Evolutionary conservation across 805 yeast genomes (phyloP), one percentile per base, ranked within the genome.

Genomic region (Schizosaccharomyces octosporus): DNA sequence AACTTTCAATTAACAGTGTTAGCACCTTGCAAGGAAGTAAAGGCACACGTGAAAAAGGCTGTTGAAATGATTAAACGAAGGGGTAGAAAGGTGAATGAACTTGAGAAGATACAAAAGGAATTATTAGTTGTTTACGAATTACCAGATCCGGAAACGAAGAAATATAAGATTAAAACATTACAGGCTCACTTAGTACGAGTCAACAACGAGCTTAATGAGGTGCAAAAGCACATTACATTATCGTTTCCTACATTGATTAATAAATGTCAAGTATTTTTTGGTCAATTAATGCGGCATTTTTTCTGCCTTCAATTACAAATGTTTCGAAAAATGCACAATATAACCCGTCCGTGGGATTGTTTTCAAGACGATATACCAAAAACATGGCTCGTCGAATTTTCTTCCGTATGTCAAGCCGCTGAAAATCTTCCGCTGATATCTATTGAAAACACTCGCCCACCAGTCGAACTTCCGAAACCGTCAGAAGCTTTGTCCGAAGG

Each of bases 1-100:
- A 21, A 21, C 27, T 51, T 51, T 13, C 36, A 51, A 19, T 5
- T 24, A 17, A 51, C 19, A 1, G 36, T 51, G 5, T 11, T 51
- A 24, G 57, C 57, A 19, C 57, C 57, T 29, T 51, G 57, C 57
- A 51, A 51, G 36, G 57, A 51, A 29, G 57, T 51, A 21, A 51
- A 51, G 32, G 36, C 19, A 4, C 27, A 51, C 15, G 36, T 51
- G 32, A 51, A 51, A 13, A 51, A 51, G 57, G 57, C 57, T 9
- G 57, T 24, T 51, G 57, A 51, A 24, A 5, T 51, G 36, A 29
- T 51, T 6, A 21, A 51, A 24, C 21, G 36, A 51, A 21, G 57
- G 19, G n/a, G 19, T 9, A 21, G 32, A 17, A 51, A 51, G n/a
- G 36, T 24, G 15, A 29, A 9, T 9, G 57, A 51, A 24, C 36